Percentiles rank a stretch among this genome's conserved stretches.
These are phyloP conservation scores for Schizochytrium sp. DNA, from an alignment of 108 stramenopile genomes.

Conservation along the genomic window DNA sequence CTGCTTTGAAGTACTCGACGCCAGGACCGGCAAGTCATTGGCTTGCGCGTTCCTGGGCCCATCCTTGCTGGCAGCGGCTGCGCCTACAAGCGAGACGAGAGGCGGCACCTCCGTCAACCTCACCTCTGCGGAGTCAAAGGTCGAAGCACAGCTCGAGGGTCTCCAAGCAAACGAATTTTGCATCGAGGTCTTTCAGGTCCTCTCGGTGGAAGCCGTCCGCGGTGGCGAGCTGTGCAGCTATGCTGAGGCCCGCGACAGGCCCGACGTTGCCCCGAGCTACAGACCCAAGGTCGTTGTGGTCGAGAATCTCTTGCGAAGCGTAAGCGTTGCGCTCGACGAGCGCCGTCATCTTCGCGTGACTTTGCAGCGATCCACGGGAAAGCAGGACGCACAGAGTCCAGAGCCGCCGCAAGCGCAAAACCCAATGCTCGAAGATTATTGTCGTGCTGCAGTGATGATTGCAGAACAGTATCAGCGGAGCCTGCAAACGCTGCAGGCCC, in stretches of 20 bases:
- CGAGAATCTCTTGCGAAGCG: neutral
- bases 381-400: too few relatives aligned
- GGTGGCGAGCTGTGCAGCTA: neutral
- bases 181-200: slow-evolving; percentile 2
- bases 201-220: neutral
- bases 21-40: neutral
- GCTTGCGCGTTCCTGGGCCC: neutral
- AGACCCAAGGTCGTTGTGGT: neutral
- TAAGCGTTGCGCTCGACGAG: neutral
- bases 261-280: neutral
- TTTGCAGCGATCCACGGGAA: neutral
- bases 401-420: too few relatives aligned
- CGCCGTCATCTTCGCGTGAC: neutral
- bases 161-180: neutral
- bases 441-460: neutral
- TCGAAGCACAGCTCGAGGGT: neutral
- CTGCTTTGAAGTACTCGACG: neutral
- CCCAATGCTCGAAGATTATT: neutral
- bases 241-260: neutral
- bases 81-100: too few relatives aligned
- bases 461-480: neutral
- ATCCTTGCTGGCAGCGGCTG: neutral
- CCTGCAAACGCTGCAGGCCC: neutral
- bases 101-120: too few relatives aligned
- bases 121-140: neutral